Conservation (phyloP, 148 eudicot genomes). For the Rhododendron kiyosumense region DNA sequence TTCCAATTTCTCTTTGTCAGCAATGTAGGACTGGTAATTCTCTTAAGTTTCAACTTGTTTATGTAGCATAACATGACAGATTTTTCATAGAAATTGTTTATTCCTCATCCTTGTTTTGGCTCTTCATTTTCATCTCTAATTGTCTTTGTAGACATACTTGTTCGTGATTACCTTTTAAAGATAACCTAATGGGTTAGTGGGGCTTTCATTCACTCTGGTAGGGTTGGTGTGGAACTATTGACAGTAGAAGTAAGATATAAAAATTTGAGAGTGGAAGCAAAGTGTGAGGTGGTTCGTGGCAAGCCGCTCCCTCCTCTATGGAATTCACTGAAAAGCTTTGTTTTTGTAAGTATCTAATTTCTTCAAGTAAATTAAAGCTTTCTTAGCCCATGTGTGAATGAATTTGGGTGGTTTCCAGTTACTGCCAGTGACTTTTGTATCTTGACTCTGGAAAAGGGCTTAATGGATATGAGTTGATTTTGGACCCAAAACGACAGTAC, state of each 20-base stretch:
- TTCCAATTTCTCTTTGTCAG: background rate
- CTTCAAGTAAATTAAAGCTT: no score
- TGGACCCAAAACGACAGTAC: no score
- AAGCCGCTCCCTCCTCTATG: conserved; percentile 46
- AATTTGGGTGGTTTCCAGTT: no score
- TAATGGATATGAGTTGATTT: no score
- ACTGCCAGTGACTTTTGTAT: no score
- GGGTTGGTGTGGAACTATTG: conserved; percentile 70
- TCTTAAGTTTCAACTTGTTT: no score
- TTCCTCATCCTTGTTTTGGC: background rate
- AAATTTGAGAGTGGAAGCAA: conserved; percentile 55
- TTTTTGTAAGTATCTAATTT: no score
- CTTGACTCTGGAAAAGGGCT: no score
- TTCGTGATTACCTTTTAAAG: background rate
- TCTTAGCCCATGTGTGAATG: no score
- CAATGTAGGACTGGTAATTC: no score
- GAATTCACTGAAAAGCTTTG: background rate
- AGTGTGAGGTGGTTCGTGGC: conserved; percentile 72
- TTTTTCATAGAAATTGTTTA: no score
- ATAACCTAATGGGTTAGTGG: background rate
- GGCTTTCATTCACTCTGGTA: conserved; percentile 18
- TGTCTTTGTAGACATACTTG: background rate
- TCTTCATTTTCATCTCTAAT: background rate
- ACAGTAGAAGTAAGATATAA: conserved; percentile 61
- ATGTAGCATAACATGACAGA: no score